Conservation (phyloP, 768 basidiomycete species). For the Daedalea quercina region DNA sequence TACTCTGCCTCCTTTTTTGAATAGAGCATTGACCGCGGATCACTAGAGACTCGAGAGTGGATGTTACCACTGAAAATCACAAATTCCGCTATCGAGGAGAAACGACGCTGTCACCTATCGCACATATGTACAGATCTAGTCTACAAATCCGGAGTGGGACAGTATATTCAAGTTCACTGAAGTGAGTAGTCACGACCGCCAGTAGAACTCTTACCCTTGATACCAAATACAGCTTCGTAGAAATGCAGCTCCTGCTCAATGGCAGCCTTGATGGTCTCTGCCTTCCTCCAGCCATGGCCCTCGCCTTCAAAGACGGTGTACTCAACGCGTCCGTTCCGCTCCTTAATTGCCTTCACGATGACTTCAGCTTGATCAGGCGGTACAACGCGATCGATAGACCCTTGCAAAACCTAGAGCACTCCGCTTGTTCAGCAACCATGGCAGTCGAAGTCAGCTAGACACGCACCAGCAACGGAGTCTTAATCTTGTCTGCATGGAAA, state of each 20-base stretch:
- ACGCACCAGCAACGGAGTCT: slow-evolving; percentile 55
- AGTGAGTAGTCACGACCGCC: no score
- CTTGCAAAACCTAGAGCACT: slow-evolving; percentile 73
- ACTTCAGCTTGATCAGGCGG: slow-evolving; percentile 57
- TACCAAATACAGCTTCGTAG: slow-evolving; percentile 40
- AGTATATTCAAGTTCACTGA: no score
- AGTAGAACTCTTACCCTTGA: neutral
- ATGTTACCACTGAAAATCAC: no score
- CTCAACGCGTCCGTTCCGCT: slow-evolving; percentile 46
- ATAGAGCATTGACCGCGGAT: no score
- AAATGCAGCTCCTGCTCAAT: slow-evolving; percentile 47
- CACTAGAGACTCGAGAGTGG: no score
- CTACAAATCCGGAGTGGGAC: no score
- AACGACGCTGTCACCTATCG: no score
- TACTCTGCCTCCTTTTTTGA: no score
- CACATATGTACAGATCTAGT: no score
- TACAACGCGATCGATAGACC: slow-evolving; percentile 54
- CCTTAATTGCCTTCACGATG: slow-evolving; percentile 48
- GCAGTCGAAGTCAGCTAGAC: no score
- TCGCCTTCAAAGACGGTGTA: slow-evolving; percentile 59
- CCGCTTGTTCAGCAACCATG: no score
- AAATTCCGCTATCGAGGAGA: no score
- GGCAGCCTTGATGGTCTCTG: slow-evolving; percentile 46
- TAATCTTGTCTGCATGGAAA: slow-evolving; percentile 54
- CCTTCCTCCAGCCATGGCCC: slow-evolving; percentile 58